phyloP scores from a whole-genome alignment of 192 early-diverging fungal genomes.

The Nowakowskiella sp. region DNA sequence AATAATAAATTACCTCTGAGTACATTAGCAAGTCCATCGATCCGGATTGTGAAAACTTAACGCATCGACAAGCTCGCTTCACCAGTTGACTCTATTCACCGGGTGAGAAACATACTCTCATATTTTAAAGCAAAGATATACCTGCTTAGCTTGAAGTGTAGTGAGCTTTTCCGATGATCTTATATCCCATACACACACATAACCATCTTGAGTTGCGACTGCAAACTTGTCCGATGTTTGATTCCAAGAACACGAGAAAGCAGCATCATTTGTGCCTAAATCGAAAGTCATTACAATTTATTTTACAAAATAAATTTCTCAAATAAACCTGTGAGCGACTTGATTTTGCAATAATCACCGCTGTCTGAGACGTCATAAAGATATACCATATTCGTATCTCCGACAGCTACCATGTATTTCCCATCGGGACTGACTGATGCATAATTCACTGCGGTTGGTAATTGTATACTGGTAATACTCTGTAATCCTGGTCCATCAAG shows the following conservation, averaged over 20 bases:
- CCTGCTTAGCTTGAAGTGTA: slow-evolving; percentile 64
- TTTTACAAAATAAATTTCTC: slow-evolving; percentile 7
- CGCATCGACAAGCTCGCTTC: slow-evolving; percentile 75
- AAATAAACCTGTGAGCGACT: slow-evolving; percentile 57
- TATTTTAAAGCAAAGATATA: slow-evolving; percentile 13
- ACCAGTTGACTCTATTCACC: slow-evolving; percentile 46
- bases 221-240: slow-evolving; percentile 90
- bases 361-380: slow-evolving; percentile 67
- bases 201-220: slow-evolving; percentile 91
- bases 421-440: slow-evolving; percentile 89
- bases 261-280: slow-evolving; percentile 68
- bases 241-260: slow-evolving; percentile 94
- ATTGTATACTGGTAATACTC: slow-evolving; percentile 62
- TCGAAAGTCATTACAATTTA: background rate
- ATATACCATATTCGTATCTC: slow-evolving; percentile 80
- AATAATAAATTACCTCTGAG: slow-evolving; percentile 45
- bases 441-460: slow-evolving; percentile 89
- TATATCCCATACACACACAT: slow-evolving; percentile 88
- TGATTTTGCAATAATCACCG: slow-evolving; percentile 63
- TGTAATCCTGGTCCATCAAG: slow-evolving; percentile 75
- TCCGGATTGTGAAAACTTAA: slow-evolving; percentile 87
- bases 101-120: background rate
- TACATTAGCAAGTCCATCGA: slow-evolving; percentile 84
- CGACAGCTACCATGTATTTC: slow-evolving; percentile 82
- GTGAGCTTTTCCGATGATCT: slow-evolving; percentile 67